Evolutionary conservation across 495 filamentous ascomycete genomes (phyloP), one percentile per base, ranked within the genome.

Genomic region (Staphylotrichum longicolle): DNA sequence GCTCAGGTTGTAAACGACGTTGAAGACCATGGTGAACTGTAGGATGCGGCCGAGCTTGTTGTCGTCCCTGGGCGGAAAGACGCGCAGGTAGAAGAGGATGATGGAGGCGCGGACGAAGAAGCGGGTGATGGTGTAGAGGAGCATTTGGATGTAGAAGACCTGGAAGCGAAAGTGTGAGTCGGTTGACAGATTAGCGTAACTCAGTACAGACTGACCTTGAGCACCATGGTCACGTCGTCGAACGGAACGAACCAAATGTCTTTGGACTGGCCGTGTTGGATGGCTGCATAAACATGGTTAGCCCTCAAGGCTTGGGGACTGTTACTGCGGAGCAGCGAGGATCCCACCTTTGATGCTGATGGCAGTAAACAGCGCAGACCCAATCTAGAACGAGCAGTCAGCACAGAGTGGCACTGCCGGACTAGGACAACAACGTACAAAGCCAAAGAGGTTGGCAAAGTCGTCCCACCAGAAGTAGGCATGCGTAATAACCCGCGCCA

Each of bases 11-110:
- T 75, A 80, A n/a, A 63, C 46, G 33, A 70, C 51, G 60, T 75
- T 72, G 54, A 67, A 61, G 15, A 60, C 68, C 37, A 81, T 67
- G 7, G 72, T 70, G 3, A 63, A 57, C 44, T 70, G 69, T 4
- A 69, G 27, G 2, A 70, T 33, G 12, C 72, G 67, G 47, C 78
- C 73, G 9, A 65, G 52, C 40, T 65, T 68, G 46, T 62, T 42
- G 50, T 54, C 27, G 10, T 3, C 0, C 15, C 14, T 34, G 7
- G 57, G 37, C 7, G 75, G 76, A 58, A 83, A 82, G 48, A 82
- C 74, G 42, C 80, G 78, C 7, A 83, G 68, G 69, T 80, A 82
- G 66, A 82, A 77, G 63, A 82, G 69, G 14, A 82, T 74, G 63
- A 83, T 76, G 10, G 77, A 80, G 44, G 77, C 65, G 34, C 80